Conservation (phyloP, 73 alveolate species). For the Paramecium primaurelia region DNA sequence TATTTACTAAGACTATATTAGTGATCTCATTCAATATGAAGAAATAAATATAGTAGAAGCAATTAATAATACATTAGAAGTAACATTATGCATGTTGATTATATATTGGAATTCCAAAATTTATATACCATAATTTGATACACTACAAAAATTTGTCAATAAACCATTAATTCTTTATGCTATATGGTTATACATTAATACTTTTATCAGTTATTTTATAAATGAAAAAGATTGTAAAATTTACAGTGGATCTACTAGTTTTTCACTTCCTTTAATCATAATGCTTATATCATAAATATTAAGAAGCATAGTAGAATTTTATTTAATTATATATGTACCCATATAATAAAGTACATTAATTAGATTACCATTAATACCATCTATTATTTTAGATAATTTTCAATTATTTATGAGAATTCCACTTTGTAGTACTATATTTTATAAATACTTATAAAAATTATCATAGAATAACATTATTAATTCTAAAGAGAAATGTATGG, state of each 20-base stretch:
- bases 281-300: not conserved
- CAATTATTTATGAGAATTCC: constrained; percentile 30
- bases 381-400: not conserved
- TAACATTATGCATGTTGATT: not conserved
- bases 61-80: not conserved
- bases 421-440: not conserved
- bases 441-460: not conserved
- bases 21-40: not conserved
- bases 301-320: constrained; percentile 16
- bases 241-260: not conserved
- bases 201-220: not conserved
- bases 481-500: not conserved
- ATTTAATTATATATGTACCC: not conserved
- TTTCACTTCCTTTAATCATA: not conserved
- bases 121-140: not conserved
- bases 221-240: not conserved
- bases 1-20: not conserved
- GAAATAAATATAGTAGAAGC: not conserved
- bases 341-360: not conserved
- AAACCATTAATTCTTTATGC: not conserved
- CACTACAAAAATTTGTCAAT: not conserved
- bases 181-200: not conserved
- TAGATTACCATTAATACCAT: not conserved
- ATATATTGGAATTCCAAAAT: not conserved
- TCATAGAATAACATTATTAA: not conserved